These are phyloP conservation scores for Termitomyces heimii DNA, from an alignment of 768 basidiomycete genomes.

Conservation along the genomic window DNA sequence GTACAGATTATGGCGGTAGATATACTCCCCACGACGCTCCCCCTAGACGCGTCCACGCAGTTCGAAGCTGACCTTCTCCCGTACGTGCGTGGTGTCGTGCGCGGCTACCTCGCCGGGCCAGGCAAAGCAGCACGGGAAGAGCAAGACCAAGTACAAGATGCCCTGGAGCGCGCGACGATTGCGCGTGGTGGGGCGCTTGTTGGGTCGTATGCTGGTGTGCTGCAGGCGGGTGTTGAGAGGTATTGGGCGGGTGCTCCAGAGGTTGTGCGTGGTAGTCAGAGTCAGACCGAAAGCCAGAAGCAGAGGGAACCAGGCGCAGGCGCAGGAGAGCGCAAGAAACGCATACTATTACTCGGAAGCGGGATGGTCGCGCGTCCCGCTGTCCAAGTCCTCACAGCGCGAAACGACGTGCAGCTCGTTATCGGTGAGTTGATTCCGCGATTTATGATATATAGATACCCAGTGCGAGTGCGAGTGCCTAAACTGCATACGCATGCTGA, in stretches of 20 bases:
- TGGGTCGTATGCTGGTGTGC: constrained; percentile 50
- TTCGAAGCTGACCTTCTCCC: constrained; percentile 66
- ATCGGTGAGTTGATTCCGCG: constrained; percentile 76
- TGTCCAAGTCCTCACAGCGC: constrained; percentile 62
- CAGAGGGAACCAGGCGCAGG: no score
- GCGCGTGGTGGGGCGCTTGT: constrained; percentile 51
- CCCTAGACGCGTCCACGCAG: constrained; percentile 72
- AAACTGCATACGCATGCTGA: no score
- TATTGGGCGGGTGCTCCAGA: constrained; percentile 31
- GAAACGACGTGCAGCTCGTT: constrained; percentile 59
- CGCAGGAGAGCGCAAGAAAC: constrained; percentile 36
- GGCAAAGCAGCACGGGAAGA: constrained; percentile 19
- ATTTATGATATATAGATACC: no score
- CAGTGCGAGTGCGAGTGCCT: no score
- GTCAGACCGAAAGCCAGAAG: no score
- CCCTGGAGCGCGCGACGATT: constrained; percentile 69
- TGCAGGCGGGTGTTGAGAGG: constrained; percentile 43
- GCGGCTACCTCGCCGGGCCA: constrained; percentile 5
- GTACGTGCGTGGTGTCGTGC: constrained; percentile 59
- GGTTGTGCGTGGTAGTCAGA: neutral
- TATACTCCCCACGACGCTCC: constrained; percentile 82
- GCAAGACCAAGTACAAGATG: constrained; percentile 24
- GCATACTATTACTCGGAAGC: constrained; percentile 78
- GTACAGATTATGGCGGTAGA: constrained; percentile 86
- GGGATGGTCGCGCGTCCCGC: constrained; percentile 96